Percentiles rank a stretch among this genome's conserved stretches.
phyloP scores from a whole-genome alignment of 345 rosid species.

The Gossypium ekmanianum region DNA sequence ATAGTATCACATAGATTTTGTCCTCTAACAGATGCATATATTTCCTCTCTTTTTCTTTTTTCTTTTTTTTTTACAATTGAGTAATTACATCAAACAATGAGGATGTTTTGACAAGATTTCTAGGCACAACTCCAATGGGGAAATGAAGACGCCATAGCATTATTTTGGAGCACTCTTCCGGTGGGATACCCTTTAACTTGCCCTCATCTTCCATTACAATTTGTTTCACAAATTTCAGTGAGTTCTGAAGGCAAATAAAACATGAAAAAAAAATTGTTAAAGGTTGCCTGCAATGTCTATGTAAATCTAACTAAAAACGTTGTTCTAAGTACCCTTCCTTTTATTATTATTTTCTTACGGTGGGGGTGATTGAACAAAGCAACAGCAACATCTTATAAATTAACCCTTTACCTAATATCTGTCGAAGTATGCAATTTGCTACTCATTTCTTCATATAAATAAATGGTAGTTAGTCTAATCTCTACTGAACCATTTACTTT shows the following conservation, averaged over 20 bases:
- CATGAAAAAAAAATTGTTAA: not conserved
- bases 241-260: conserved; percentile 39
- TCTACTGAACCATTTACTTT: conserved; percentile 11
- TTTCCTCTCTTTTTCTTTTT: not conserved
- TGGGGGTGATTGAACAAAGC: too few species aligned
- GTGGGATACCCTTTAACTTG: conserved; percentile 68
- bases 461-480: conserved; percentile 14
- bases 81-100: not conserved
- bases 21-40: not conserved
- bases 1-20: not conserved
- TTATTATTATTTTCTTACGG: too few species aligned
- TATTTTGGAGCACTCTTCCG: conserved; percentile 72
- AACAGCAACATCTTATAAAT: not conserved
- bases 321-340: not conserved
- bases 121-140: conserved; percentile 21
- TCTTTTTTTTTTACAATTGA: not conserved
- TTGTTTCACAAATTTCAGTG: conserved; percentile 80
- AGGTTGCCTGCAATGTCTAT: not conserved
- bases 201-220: conserved; percentile 76
- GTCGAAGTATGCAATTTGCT: not conserved
- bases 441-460: not conserved
- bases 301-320: too few species aligned
- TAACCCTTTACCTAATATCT: not conserved
- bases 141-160: conserved; percentile 79
- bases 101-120: not conserved